Evolutionary conservation across 306 rosid species (phyloP).

Genomic region (Potentilla sterilis): DNA sequence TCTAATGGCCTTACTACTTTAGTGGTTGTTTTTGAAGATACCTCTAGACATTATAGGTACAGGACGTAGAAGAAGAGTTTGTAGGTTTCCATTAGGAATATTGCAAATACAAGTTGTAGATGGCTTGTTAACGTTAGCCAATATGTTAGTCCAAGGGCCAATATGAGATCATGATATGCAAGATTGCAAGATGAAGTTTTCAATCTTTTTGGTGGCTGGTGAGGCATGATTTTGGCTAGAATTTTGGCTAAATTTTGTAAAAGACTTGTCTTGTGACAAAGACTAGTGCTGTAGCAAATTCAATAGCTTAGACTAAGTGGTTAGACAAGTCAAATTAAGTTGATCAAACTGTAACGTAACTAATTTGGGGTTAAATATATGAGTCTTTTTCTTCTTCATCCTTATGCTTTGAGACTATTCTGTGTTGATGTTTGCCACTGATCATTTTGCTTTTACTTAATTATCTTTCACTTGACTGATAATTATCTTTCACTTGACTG

Average conservation of each 20-base stretch:
- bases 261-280: neutral
- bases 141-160: too few relatives aligned
- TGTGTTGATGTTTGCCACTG: neutral
- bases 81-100: too few relatives aligned
- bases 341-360: neutral
- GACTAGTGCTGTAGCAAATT: neutral
- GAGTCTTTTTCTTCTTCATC: neutral
- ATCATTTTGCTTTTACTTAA: neutral
- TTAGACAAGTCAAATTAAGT: constrained; percentile 5
- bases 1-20: too few relatives aligned
- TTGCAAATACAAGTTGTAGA: too few relatives aligned
- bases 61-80: too few relatives aligned
- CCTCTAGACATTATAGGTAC: too few relatives aligned
- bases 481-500: neutral
- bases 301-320: neutral
- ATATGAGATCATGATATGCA: neutral
- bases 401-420: neutral
- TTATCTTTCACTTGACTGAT: neutral
- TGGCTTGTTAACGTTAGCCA: too few relatives aligned
- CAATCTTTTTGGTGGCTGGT: neutral
- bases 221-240: neutral
- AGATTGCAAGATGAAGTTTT: neutral
- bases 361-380: neutral
- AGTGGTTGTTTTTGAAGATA: too few relatives aligned
- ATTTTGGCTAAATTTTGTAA: neutral